Conservation (phyloP, 1,284 basidiomycete genomes). For the Ganoderma meredithae region DNA sequence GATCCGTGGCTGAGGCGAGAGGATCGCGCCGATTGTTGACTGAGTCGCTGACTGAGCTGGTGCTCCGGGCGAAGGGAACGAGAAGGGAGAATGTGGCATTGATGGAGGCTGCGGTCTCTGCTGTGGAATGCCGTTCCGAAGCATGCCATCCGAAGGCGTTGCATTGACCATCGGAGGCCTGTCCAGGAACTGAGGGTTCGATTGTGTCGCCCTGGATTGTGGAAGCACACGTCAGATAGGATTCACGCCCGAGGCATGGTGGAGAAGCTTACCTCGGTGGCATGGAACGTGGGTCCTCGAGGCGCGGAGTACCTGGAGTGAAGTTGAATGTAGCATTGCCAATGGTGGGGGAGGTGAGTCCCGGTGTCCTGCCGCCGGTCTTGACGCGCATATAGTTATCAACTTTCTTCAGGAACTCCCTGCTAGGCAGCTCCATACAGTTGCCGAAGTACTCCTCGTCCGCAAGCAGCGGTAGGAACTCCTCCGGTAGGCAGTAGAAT, state of each 20-base stretch:
- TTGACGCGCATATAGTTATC: slow-evolving; percentile 75
- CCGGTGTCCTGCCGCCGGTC: slow-evolving; percentile 50
- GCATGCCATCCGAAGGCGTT: slow-evolving; percentile 47
- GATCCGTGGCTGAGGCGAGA: slow-evolving; percentile 48
- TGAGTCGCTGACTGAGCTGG: slow-evolving; percentile 51
- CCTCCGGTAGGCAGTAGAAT: slow-evolving; percentile 88
- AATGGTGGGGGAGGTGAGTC: slow-evolving; percentile 46
- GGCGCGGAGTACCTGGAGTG: slow-evolving; percentile 36
- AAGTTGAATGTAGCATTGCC: slow-evolving; percentile 42
- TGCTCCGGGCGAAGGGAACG: slow-evolving; percentile 48
- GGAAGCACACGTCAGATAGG: not conserved
- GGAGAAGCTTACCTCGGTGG: slow-evolving; percentile 38
- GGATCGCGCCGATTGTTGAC: slow-evolving; percentile 49
- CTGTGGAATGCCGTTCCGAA: slow-evolving; percentile 49
- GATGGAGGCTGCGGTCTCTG: slow-evolving; percentile 49
- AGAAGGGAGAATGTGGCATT: slow-evolving; percentile 51
- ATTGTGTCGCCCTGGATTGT: slow-evolving; percentile 34
- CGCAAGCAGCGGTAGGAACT: slow-evolving; percentile 82
- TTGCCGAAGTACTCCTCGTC: slow-evolving; percentile 89
- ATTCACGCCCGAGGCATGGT: not conserved
- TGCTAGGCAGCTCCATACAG: slow-evolving; percentile 83
- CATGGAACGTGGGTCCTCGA: slow-evolving; percentile 40
- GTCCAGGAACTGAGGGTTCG: slow-evolving; percentile 44
- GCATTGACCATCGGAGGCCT: slow-evolving; percentile 44
- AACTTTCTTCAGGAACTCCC: slow-evolving; percentile 91